Percentiles rank a stretch among this genome's conserved stretches.
Conservation (phyloP, 805 yeast genomes). For the Wickerhamiella alocasiicola region DNA sequence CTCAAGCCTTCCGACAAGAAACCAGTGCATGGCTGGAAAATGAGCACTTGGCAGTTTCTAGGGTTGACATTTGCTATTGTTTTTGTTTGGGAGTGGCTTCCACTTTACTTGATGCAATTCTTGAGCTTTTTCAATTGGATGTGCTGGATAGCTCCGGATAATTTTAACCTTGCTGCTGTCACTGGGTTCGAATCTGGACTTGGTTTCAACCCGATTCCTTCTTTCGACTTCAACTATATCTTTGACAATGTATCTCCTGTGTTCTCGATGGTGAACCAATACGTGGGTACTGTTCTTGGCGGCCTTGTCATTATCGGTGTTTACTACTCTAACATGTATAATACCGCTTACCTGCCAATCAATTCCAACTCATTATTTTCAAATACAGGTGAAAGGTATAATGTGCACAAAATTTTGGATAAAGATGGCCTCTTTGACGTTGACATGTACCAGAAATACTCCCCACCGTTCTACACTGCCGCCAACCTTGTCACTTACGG, state of each 20-base stretch:
- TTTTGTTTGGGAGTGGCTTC: slow-evolving; percentile 55
- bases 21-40: slow-evolving; percentile 46
- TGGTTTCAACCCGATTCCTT: slow-evolving; percentile 27
- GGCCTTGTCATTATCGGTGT: slow-evolving; percentile 26
- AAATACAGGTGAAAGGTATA: slow-evolving; percentile 37
- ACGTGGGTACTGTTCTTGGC: slow-evolving; percentile 27
- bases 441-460: slow-evolving; percentile 35
- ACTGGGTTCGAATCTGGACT: slow-evolving; percentile 50
- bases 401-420: slow-evolving; percentile 37
- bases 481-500: slow-evolving; percentile 43
- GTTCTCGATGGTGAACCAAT: slow-evolving; percentile 26
- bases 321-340: slow-evolving; percentile 33
- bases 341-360: slow-evolving; percentile 32
- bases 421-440: slow-evolving; percentile 33
- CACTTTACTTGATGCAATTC: slow-evolving; percentile 52
- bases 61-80: slow-evolving; percentile 31
- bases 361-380: slow-evolving; percentile 39
- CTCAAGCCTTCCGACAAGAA: slow-evolving; percentile 19
- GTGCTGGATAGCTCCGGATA: slow-evolving; percentile 41
- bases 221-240: slow-evolving; percentile 42
- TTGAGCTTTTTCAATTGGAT: slow-evolving; percentile 54
- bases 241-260: slow-evolving; percentile 36
- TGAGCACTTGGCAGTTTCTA: slow-evolving; percentile 43
- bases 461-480: slow-evolving; percentile 49
- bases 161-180: slow-evolving; percentile 45